phyloP scores from a whole-genome alignment of 371 early-diverging fungal species.

The Syncephalastrum racemosum region DNA sequence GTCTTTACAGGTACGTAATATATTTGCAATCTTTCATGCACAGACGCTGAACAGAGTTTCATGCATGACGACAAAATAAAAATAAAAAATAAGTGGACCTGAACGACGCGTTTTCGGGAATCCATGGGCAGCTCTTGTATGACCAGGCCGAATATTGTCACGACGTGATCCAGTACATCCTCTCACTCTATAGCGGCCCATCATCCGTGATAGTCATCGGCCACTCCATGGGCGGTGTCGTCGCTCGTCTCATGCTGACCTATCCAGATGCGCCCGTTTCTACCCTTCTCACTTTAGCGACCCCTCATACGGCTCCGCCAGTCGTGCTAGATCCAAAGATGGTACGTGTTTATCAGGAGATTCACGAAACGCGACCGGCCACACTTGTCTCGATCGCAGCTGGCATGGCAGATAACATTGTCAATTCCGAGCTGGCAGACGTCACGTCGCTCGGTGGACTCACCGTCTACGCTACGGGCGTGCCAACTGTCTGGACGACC shows the following conservation, averaged over 20 bases:
- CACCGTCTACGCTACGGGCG: constrained; percentile 70
- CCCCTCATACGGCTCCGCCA: constrained; percentile 86
- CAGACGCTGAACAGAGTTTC: constrained; percentile 48
- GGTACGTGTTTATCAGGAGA: constrained; percentile 53
- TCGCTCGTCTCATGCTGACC: constrained; percentile 81
- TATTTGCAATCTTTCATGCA: constrained; percentile 18
- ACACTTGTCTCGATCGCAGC: constrained; percentile 86
- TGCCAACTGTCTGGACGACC: constrained; percentile 86
- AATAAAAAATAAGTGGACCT: constrained; percentile 41
- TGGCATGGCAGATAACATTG: constrained; percentile 82
- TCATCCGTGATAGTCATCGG: constrained; percentile 85
- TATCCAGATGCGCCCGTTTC: constrained; percentile 76
- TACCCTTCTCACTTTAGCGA: constrained; percentile 86
- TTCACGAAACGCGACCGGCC: constrained; percentile 45
- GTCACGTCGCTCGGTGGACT: constrained; percentile 68
- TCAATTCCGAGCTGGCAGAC: constrained; percentile 73
- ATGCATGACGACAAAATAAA: constrained; percentile 33
- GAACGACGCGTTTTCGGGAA: too few relatives aligned
- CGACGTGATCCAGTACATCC: constrained; percentile 73
- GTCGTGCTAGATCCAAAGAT: constrained; percentile 71
- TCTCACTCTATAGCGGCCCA: constrained; percentile 59
- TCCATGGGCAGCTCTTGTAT: too few relatives aligned
- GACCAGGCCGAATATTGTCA: constrained; percentile 49
- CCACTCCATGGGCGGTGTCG: constrained; percentile 97
- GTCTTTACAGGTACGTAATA: constrained; percentile 72